phyloP scores from a whole-genome alignment of 2,329 filamentous ascomycete genomes.

The Aspergillus pseudoterreus region DNA sequence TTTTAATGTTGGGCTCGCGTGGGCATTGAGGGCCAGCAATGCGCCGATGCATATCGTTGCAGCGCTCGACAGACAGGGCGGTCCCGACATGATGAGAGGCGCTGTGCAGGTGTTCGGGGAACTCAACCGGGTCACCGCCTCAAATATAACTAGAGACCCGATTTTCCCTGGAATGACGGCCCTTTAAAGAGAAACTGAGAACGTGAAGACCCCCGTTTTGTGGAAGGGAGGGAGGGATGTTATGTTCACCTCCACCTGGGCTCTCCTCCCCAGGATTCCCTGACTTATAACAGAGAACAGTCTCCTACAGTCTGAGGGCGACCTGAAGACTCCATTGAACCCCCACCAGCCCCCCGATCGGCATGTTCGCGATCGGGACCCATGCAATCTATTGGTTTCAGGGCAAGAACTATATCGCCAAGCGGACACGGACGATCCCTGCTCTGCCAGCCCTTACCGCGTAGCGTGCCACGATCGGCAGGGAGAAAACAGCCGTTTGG shows the following conservation, averaged over 20 bases:
- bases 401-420: not conserved
- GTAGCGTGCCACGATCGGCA: not conserved
- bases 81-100: not conserved
- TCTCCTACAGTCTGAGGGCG: too few species aligned
- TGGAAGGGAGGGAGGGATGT: too few species aligned
- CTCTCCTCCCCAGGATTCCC: too few species aligned
- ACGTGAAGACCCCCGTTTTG: too few species aligned
- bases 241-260: too few species aligned
- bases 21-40: not conserved
- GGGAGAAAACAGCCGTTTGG: not conserved
- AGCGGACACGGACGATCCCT: not conserved
- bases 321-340: not conserved
- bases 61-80: not conserved
- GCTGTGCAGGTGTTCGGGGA: not conserved
- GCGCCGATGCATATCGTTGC: not conserved
- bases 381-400: not conserved
- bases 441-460: not conserved
- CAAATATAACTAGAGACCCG: too few species aligned
- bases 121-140: too few species aligned
- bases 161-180: too few species aligned
- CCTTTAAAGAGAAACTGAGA: too few species aligned
- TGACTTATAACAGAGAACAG: too few species aligned
- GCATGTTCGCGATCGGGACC: not conserved
- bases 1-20: not conserved
- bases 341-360: not conserved